phyloP scores from a whole-genome alignment of 2,329 filamentous ascomycete genomes.

The Purpureocillium takamizusanense region DNA sequence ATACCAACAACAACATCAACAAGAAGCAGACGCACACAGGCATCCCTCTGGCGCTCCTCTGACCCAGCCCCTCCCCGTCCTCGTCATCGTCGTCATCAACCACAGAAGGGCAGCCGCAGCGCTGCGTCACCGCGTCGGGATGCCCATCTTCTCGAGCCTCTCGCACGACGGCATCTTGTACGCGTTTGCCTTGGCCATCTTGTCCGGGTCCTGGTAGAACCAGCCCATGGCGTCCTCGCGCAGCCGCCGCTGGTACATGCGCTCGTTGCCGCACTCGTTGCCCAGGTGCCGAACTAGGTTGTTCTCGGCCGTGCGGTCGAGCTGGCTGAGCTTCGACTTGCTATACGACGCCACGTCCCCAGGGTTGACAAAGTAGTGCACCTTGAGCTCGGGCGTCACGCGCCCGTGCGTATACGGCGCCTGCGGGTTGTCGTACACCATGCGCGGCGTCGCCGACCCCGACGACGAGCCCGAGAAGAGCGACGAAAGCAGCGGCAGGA shows the following conservation, averaged over 20 bases:
- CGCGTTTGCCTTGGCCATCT: constrained; percentile 60
- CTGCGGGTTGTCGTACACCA: constrained; percentile 65
- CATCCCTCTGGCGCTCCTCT: no score
- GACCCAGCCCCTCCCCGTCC: no score
- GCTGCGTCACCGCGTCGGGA: background rate
- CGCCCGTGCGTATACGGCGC: constrained; percentile 68
- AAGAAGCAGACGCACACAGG: no score
- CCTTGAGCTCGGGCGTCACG: constrained; percentile 57
- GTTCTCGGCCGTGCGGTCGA: constrained; percentile 72
- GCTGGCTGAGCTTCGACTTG: constrained; percentile 56
- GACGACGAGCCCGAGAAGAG: constrained; percentile 51
- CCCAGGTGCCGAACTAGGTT: constrained; percentile 60
- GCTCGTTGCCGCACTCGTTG: constrained; percentile 67
- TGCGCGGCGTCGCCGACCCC: constrained; percentile 47
- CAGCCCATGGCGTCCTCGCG: constrained; percentile 76
- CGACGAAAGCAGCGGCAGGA: constrained; percentile 75
- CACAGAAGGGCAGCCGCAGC: no score
- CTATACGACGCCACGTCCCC: constrained; percentile 64
- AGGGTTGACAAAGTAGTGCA: constrained; percentile 83
- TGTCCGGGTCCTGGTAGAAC: constrained; percentile 74
- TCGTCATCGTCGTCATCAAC: no score
- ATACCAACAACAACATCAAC: background rate
- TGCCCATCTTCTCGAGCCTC: constrained; percentile 34
- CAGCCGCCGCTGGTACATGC: constrained; percentile 53
- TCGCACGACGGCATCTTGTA: constrained; percentile 45